phyloP scores from a whole-genome alignment of 192 early-diverging fungal genomes.

The Coemansia sp. region DNA sequence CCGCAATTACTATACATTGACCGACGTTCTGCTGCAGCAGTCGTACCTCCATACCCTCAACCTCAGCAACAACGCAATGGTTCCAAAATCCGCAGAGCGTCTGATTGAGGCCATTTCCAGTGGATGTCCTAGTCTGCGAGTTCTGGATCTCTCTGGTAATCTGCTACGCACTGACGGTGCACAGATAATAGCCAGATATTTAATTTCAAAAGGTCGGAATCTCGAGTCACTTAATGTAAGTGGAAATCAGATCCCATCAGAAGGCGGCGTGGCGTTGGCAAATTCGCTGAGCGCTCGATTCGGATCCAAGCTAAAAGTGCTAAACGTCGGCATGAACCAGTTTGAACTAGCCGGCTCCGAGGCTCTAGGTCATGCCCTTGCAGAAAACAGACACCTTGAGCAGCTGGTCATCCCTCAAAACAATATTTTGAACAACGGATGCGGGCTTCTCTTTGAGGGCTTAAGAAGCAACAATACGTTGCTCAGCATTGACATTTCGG shows the following conservation, averaged over 20 bases:
- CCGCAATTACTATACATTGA: constrained; percentile 11
- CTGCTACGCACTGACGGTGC: constrained; percentile 21
- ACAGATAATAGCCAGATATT: constrained; percentile 14
- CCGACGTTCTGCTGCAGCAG: constrained; percentile 23
- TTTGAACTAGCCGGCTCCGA: constrained; percentile 21
- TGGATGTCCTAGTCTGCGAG: constrained; percentile 16
- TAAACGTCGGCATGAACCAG: constrained; percentile 41
- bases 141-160: constrained; percentile 33
- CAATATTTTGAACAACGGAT: constrained; percentile 40
- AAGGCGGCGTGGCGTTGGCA: constrained; percentile 16
- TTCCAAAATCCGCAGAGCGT: neutral
- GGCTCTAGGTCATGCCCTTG: constrained; percentile 14
- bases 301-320: neutral
- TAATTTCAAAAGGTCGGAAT: neutral
- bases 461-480: constrained; percentile 18
- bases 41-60: constrained; percentile 27
- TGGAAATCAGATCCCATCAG: constrained; percentile 26
- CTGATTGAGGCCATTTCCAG: constrained; percentile 11
- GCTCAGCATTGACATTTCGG: constrained; percentile 18
- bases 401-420: constrained; percentile 21
- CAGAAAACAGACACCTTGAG: constrained; percentile 16
- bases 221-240: constrained; percentile 27
- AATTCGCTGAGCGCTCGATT: neutral
- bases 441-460: constrained; percentile 16
- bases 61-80: constrained; percentile 32